Evolutionary conservation across 2,329 filamentous ascomycete species (phyloP), one percentile per base, ranked within the genome.

Genomic region (Apiospora malaysiana): DNA sequence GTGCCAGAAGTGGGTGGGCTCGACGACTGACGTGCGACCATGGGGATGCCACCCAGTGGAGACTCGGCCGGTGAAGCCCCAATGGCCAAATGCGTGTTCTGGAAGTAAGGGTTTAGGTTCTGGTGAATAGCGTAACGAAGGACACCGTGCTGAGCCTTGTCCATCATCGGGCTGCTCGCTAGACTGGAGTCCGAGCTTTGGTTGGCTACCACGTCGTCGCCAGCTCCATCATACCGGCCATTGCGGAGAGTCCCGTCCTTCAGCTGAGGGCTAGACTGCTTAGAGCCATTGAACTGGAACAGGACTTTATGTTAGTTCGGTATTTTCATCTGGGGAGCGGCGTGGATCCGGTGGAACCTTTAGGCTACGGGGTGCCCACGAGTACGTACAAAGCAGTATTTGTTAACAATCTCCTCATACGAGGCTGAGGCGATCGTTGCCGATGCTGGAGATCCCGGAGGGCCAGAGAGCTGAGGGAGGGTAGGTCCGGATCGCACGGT

Each of bases 321-420:
- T 27, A 8, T 65, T 18, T 56, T 69, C 46, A 49, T 27, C 23
- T 65, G 77, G 77, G 77, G 59, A 12, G 32, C 66, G 71, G 70
- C 68, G 68, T 66, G 70, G 69, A 70, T 68, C 51, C 46, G 70
- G 49, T 63, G 65, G 21, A 37, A 27, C 32, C 40, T 21, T 27
- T 67, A 67, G 43, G 42, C 25, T 25, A 47, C 27, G 12, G 65
- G 40, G 43, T 45, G 40, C 27, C 65, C 65, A 27, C 40, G 82
- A 79, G 88, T 88, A 97, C 95, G 91, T 95, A 98, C 95, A 90
- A 98, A 99, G 88, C 96, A 99, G 88, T 97, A 99, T 86, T 97
- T 98, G 86, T 97, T 95, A 82, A 99, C 93, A 75, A 99, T 89
- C 84, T 99, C 96, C 83, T 97, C 94, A 82, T 99, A 98, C 72